A percentile compares a stretch with the other conserved stretches of the same genome.
Conservation (phyloP, 2,329 filamentous ascomycete genomes). For the Talaromyces sp. region DNA sequence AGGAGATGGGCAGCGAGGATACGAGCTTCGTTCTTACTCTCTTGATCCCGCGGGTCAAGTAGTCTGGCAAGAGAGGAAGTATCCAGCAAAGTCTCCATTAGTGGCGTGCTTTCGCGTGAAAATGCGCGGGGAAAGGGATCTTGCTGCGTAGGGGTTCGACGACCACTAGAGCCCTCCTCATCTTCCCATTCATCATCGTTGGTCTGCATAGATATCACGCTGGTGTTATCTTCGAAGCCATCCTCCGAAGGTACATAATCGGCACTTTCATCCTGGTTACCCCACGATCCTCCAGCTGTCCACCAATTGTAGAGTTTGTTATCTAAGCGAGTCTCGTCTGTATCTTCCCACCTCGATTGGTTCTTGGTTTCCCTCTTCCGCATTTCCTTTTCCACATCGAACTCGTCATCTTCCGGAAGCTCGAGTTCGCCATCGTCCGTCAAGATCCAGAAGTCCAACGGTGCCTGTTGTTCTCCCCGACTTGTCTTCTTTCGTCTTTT, state of each 20-base stretch:
- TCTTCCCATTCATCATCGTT: constrained; percentile 48
- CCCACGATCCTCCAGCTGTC: constrained; percentile 78
- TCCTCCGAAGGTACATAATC: constrained; percentile 60
- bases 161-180: constrained; percentile 46
- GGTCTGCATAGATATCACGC: constrained; percentile 63
- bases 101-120: constrained; percentile 46
- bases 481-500: constrained; percentile 18
- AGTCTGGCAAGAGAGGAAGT: constrained; percentile 69
- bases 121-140: constrained; percentile 52
- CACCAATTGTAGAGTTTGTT: constrained; percentile 77
- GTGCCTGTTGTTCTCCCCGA: constrained; percentile 19
- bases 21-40: constrained; percentile 74
- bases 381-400: constrained; percentile 78
- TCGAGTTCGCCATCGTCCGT: constrained; percentile 50
- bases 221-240: constrained; percentile 69
- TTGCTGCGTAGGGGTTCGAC: constrained; percentile 68
- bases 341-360: constrained; percentile 36
- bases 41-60: constrained; percentile 70
- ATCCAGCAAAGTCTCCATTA: constrained; percentile 59
- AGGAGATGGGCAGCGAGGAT: constrained; percentile 74
- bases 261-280: constrained; percentile 71
- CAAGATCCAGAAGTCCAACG: constrained; percentile 51
- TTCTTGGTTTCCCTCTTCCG: constrained; percentile 54
- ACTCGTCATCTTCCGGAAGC: constrained; percentile 56
- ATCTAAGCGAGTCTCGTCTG: constrained; percentile 64